Evolutionary conservation across 192 early-diverging fungal genomes (phyloP).

Genomic region (Fimicolochytrium jonesii): DNA sequence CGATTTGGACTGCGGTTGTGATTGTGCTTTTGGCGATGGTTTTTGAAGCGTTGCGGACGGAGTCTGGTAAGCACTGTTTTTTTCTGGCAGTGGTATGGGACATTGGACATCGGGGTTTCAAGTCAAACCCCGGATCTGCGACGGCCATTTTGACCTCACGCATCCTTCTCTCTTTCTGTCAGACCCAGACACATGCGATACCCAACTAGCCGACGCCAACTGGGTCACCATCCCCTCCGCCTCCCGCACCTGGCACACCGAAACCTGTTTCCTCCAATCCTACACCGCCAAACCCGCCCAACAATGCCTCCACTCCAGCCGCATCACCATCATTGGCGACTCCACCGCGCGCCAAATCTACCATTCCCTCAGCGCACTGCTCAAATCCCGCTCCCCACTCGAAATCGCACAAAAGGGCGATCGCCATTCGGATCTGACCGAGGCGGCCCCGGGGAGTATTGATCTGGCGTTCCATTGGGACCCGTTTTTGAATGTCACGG

Average conservation of each 20-base stretch:
- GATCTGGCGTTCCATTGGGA: constrained; percentile 69
- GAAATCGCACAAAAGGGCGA: constrained; percentile 9
- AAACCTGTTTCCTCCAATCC: constrained; percentile 1
- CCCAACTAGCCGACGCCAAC: too few relatives aligned
- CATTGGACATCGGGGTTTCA: too few relatives aligned
- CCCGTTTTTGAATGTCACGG: constrained; percentile 52
- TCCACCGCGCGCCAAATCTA: constrained; percentile 62
- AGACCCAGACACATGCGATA: too few relatives aligned
- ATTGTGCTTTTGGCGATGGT: too few relatives aligned
- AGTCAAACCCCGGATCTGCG: too few relatives aligned
- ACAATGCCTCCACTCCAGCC: constrained; percentile 43
- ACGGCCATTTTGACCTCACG: too few relatives aligned
- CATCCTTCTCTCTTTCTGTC: too few relatives aligned
- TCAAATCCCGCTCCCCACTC: constrained; percentile 8
- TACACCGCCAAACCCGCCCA: constrained; percentile 43
- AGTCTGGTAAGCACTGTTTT: too few relatives aligned
- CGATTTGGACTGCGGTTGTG: too few relatives aligned
- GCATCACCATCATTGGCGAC: constrained; percentile 64
- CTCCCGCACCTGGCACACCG: constrained; percentile 11
- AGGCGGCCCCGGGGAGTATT: constrained; percentile 23
- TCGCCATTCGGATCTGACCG: constrained; percentile 37
- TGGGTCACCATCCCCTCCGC: too few relatives aligned
- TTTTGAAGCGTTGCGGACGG: too few relatives aligned
- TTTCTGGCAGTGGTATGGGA: too few relatives aligned
- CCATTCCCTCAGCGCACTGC: constrained; percentile 44